Percentiles rank a stretch among this genome's conserved stretches.
Evolutionary conservation across 2,329 filamentous ascomycete species (phyloP).

Genomic region (Neonectria punicea): DNA sequence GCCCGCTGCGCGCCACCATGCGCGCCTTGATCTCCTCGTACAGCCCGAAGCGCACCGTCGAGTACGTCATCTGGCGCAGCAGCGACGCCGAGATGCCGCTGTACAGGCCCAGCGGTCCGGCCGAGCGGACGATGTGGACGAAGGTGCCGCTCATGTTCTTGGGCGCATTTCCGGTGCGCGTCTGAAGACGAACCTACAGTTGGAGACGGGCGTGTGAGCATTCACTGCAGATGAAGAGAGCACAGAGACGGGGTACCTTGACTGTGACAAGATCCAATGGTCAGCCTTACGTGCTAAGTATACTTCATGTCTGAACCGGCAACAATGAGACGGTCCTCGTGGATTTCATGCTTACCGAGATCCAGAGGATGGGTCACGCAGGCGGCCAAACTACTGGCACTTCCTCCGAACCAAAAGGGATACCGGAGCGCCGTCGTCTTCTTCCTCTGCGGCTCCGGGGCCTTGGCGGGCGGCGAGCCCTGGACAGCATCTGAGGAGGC

Average conservation of each 20-base stretch:
- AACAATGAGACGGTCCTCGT: neutral
- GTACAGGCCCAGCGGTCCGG: slow-evolving; percentile 86
- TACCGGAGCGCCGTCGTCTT: slow-evolving; percentile 62
- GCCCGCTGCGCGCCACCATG: slow-evolving; percentile 58
- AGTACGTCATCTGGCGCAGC: slow-evolving; percentile 94
- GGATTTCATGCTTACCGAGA: slow-evolving; percentile 70
- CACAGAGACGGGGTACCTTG: slow-evolving; percentile 51
- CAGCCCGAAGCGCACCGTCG: slow-evolving; percentile 93
- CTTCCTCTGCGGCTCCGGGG: slow-evolving; percentile 50
- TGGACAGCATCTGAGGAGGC: slow-evolving; percentile 31
- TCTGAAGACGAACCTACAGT: slow-evolving; percentile 84
- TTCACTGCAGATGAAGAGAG: neutral
- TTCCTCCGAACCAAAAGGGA: slow-evolving; percentile 97
- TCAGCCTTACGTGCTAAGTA: slow-evolving; percentile 31
- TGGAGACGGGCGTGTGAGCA: slow-evolving; percentile 29
- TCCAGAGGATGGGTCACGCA: slow-evolving; percentile 94
- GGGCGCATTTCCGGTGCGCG: slow-evolving; percentile 78
- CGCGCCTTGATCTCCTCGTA: slow-evolving; percentile 92
- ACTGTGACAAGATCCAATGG: slow-evolving; percentile 52
- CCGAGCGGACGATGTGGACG: slow-evolving; percentile 78
- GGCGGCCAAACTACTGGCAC: slow-evolving; percentile 90
- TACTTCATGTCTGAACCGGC: neutral
- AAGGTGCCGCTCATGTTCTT: slow-evolving; percentile 89
- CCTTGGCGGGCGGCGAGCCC: slow-evolving; percentile 32
- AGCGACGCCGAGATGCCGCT: slow-evolving; percentile 91